These are phyloP conservation scores for Phytophthora gonapodyides DNA, from an alignment of 352 stramenopile genomes.

Conservation along the genomic window DNA sequence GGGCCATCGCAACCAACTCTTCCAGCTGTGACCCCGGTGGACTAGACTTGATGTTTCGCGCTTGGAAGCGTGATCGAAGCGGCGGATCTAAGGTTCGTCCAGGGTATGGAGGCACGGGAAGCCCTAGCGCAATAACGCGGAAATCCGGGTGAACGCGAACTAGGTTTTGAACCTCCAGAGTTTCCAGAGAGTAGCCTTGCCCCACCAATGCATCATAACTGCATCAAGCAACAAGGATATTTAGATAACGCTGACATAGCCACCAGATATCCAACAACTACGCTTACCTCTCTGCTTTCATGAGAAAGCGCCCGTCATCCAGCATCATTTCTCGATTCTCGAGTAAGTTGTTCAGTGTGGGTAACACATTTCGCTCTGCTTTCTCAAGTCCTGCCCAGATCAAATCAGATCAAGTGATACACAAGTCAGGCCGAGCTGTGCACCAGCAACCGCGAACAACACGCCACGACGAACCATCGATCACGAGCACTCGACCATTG, in stretches of 20 bases:
- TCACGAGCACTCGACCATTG: slow-evolving; percentile 91
- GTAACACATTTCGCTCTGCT: slow-evolving; percentile 96
- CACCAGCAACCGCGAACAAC: too few species aligned
- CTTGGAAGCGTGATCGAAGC: slow-evolving; percentile 87
- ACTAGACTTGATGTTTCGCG: slow-evolving; percentile 63
- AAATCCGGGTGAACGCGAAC: slow-evolving; percentile 93
- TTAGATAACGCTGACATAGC: neutral
- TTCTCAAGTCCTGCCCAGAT: slow-evolving; percentile 86
- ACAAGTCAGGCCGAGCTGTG: too few species aligned
- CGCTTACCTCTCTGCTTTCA: slow-evolving; percentile 83
- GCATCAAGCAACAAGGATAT: neutral
- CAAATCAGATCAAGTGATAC: neutral
- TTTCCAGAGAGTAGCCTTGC: slow-evolving; percentile 52
- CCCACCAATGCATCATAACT: slow-evolving; percentile 71
- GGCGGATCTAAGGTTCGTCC: slow-evolving; percentile 86
- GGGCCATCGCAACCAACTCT: slow-evolving; percentile 47
- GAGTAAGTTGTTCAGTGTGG: slow-evolving; percentile 97
- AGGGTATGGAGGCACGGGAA: slow-evolving; percentile 87
- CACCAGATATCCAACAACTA: neutral
- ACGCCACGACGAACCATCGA: slow-evolving; percentile 75
- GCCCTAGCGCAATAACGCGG: slow-evolving; percentile 91
- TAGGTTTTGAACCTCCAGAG: slow-evolving; percentile 65
- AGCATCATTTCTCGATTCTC: slow-evolving; percentile 96
- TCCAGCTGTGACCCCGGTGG: slow-evolving; percentile 72
- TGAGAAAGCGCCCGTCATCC: slow-evolving; percentile 94